These are phyloP conservation scores for Angophora floribunda DNA, from an alignment of 345 rosid genomes.

Conservation along the genomic window DNA sequence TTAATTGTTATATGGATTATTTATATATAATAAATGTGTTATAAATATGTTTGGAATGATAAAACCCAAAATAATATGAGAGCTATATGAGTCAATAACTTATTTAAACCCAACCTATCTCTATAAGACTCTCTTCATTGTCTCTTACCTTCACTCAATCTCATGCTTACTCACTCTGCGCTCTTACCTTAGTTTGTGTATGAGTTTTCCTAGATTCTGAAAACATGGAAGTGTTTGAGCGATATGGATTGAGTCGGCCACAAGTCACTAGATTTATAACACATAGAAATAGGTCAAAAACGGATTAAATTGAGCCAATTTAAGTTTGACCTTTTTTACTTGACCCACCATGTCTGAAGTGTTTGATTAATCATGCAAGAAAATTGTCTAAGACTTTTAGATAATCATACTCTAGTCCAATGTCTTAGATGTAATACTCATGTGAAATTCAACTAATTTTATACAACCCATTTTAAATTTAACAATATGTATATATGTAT, in stretches of 20 bases:
- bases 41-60: not conserved
- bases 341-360: not conserved
- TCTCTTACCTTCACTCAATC: not conserved
- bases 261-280: not conserved
- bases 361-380: not conserved
- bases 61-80: not conserved
- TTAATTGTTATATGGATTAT: not conserved
- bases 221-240: no score
- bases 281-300: not conserved
- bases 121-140: not conserved
- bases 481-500: not conserved
- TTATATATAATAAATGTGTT: not conserved
- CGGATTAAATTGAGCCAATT: not conserved
- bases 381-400: not conserved
- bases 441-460: not conserved
- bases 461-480: not conserved
- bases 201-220: no score
- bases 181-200: not conserved
- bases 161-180: not conserved
- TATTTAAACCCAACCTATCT: no score
- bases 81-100: not conserved
- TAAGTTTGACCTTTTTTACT: not conserved
- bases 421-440: not conserved
- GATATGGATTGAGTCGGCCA: not conserved
- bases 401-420: not conserved